A percentile compares a stretch with the other conserved stretches of the same genome.
These are phyloP conservation scores for Hypoxylon fragiforme DNA, from an alignment of 495 filamentous ascomycete species.

Conservation along the genomic window DNA sequence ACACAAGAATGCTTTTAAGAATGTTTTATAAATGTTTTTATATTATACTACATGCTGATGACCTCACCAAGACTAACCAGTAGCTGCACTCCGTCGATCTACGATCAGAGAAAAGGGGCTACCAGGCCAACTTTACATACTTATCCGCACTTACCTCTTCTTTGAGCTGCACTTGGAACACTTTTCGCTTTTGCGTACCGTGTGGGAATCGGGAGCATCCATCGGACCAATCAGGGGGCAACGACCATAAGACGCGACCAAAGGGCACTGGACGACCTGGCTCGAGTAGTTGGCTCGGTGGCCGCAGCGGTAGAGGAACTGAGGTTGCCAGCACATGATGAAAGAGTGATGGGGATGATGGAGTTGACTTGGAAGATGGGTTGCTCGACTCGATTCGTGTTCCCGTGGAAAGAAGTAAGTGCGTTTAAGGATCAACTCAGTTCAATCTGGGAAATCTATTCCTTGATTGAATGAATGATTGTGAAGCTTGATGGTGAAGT, in stretches of 20 bases:
- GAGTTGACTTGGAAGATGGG: neutral
- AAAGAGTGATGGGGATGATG: neutral
- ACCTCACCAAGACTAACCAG: no score
- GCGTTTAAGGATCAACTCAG: slow-evolving; percentile 2
- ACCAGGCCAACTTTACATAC: slow-evolving; percentile 1
- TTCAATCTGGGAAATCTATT: neutral
- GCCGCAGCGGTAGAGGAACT: slow-evolving; percentile 12
- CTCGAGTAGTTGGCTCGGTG: slow-evolving; percentile 16
- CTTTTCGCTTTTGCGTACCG: neutral
- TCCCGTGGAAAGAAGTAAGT: slow-evolving; percentile 14
- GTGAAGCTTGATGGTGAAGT: slow-evolving; percentile 14
- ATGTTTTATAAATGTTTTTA: no score
- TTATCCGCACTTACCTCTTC: slow-evolving; percentile 6
- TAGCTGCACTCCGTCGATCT: slow-evolving; percentile 15
- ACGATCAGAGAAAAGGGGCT: slow-evolving; percentile 6
- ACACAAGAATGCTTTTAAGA: no score
- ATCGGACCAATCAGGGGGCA: slow-evolving; percentile 11
- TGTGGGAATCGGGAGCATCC: slow-evolving; percentile 15
- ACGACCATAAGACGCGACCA: slow-evolving; percentile 17
- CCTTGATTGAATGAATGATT: slow-evolving; percentile 13
- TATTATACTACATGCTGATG: no score
- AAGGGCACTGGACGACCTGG: slow-evolving; percentile 12
- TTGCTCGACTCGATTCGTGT: neutral
- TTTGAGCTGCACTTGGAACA: slow-evolving; percentile 3
- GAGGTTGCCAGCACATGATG: slow-evolving; percentile 26